Conservation (phyloP, 768 basidiomycete genomes). For the Mycena olivaceomarginata region DNA sequence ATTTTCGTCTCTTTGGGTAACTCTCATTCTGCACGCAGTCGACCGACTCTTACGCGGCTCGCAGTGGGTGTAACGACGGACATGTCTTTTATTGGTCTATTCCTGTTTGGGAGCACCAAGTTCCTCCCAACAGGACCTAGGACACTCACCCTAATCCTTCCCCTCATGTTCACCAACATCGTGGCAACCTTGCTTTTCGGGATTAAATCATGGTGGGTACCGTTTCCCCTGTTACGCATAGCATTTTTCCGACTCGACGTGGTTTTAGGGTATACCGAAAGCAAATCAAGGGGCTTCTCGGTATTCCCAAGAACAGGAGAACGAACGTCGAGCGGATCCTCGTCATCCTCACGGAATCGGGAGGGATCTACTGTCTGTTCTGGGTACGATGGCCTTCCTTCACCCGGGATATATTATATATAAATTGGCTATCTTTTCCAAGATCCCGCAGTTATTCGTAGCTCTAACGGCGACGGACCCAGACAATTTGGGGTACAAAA, state of each 20-base stretch:
- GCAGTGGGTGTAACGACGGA: conserved; percentile 11
- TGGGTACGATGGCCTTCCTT: conserved; percentile 37
- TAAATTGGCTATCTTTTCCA: conserved; percentile 1
- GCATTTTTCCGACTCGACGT: background rate
- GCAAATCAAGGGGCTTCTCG: conserved; percentile 30
- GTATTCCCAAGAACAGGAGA: conserved; percentile 7
- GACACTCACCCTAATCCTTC: conserved; percentile 18
- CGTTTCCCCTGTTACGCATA: background rate
- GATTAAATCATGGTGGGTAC: conserved; percentile 36
- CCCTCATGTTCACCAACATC: conserved; percentile 41
- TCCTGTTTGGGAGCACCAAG: conserved; percentile 12
- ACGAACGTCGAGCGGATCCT: conserved; percentile 42
- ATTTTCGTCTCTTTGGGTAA: conserved; percentile 39
- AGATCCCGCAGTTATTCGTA: background rate
- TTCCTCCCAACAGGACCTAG: conserved; percentile 22
- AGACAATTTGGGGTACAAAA: conserved; percentile 16
- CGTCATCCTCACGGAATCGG: conserved; percentile 43
- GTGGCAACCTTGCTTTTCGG: conserved; percentile 36
- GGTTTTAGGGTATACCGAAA: conserved; percentile 14
- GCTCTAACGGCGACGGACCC: conserved; percentile 1
- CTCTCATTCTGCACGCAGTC: conserved; percentile 3
- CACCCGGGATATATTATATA: background rate
- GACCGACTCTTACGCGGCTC: background rate
- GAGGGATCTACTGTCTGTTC: conserved; percentile 41
- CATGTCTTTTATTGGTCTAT: conserved; percentile 24